Base-by-base conservation (phyloP, 1,139 yeast species). In the Hyphopichia burtonii region DNA sequence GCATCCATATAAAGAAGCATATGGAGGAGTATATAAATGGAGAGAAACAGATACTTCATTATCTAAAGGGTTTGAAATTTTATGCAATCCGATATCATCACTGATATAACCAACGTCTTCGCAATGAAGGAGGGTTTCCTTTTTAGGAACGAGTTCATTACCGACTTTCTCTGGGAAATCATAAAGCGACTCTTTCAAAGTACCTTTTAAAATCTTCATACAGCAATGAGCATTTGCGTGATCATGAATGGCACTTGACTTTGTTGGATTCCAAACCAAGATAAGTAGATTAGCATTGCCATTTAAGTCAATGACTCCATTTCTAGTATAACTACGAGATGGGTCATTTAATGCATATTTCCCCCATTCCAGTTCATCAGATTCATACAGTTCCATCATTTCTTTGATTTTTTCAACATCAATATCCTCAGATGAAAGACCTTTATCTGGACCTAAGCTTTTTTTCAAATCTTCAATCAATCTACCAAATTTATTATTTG, bases 1-100 rank as follows among this genome's bases (percentile, higher is more conserved):
- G 56, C 89, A 83, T 8, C 90, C 90, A 54, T 74, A 79, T 60
- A 78, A 68, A 41, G 83, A 69, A 5, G 91, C 91, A 59, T 83
- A 83, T 9, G 93, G 91, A 8, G 93, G 90, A 12, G 91, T 84
- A 63, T 85, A 86, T 44, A 85, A 71, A 61, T 85, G 93, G 55
- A 85, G 69, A 31, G 86, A 77, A 9, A 85, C 80, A n/a, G 88
- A 81, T n/a, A 68, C 61, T 31, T 72, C 73, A 33, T 63, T 56
- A 0, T 63, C 49, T 31, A 64, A 59, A 6, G 78, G 77, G 55
- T 86, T 85, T 41, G 71, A 65, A 58, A 85, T 82, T 51, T 78
- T 71, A 61, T 85, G 93, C 44, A 83, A 67, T 0, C 93, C 93
- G 37, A 85, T 72, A 22, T 66, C 65, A 59, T 85, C 93, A 31